These are phyloP conservation scores for Chlorociboria aeruginascens DNA, from an alignment of 495 filamentous ascomycete genomes.

Conservation along the genomic window DNA sequence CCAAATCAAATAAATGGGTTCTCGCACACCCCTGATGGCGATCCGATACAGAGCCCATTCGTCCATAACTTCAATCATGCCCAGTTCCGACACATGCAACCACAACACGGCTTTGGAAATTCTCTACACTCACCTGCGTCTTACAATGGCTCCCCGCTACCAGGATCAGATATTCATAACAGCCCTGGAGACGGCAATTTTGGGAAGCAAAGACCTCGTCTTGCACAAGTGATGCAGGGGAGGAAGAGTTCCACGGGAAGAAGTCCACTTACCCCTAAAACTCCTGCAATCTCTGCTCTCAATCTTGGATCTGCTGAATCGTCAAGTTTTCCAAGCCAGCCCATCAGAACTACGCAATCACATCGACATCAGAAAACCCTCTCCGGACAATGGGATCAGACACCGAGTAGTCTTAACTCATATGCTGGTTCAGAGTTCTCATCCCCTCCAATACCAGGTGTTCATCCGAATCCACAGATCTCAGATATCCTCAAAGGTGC, in stretches of 20 bases:
- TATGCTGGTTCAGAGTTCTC: conserved; percentile 74
- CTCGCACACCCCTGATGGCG: conserved; percentile 78
- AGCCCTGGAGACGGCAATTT: conserved; percentile 30
- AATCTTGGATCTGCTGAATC: conserved; percentile 22
- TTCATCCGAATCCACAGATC: conserved; percentile 31
- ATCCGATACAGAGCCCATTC: conserved; percentile 81
- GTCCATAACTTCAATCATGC: conserved; percentile 62
- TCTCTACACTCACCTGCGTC: conserved; percentile 39
- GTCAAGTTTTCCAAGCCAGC: conserved; percentile 50
- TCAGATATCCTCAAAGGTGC: conserved; percentile 39
- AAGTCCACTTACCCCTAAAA: conserved; percentile 73
- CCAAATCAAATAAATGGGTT: conserved; percentile 39
- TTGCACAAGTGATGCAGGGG: conserved; percentile 52
- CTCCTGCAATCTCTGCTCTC: conserved; percentile 22
- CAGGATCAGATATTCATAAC: conserved; percentile 35
- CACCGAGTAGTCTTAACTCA: conserved; percentile 65
- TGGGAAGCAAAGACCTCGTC: conserved; percentile 42
- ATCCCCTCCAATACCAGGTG: conserved; percentile 41
- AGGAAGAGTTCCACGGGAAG: conserved; percentile 51
- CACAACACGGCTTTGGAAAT: conserved; percentile 38
- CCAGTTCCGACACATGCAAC: conserved; percentile 54
- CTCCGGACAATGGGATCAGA: conserved; percentile 63
- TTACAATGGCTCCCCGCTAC: conserved; percentile 37
- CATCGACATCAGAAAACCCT: conserved; percentile 66
- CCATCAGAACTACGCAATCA: conserved; percentile 51